These are phyloP conservation scores for Monosporascus ibericus DNA, from an alignment of 2,329 filamentous ascomycete genomes.

Conservation along the genomic window DNA sequence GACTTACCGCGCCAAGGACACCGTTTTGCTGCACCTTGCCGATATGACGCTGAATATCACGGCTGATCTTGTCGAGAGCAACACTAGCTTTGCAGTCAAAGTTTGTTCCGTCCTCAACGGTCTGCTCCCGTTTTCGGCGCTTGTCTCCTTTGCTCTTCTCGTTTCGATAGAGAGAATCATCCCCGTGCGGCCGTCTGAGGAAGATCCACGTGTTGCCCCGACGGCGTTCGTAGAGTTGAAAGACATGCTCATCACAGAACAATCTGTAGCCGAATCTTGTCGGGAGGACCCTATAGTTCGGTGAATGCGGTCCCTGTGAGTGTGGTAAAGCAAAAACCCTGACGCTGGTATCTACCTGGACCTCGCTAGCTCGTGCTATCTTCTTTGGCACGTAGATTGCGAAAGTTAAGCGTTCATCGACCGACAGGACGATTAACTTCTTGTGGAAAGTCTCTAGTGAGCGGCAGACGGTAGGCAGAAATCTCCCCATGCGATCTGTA, in stretches of 20 bases:
- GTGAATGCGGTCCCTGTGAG: constrained; percentile 26
- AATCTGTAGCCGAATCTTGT: constrained; percentile 32
- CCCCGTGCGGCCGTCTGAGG: constrained; percentile 21
- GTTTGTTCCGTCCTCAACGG: not conserved
- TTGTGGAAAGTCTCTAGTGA: constrained; percentile 30
- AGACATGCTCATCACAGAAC: constrained; percentile 28
- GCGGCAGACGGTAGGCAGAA: constrained; percentile 24
- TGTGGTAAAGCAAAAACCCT: constrained; percentile 33
- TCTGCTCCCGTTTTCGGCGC: constrained; percentile 5
- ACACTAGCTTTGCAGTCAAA: constrained; percentile 22
- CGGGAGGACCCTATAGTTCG: constrained; percentile 26
- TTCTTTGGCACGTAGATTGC: constrained; percentile 33
- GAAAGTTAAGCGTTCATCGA: constrained; percentile 31
- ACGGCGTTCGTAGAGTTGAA: constrained; percentile 32
- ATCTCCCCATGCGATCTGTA: constrained; percentile 28
- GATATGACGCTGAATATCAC: constrained; percentile 28
- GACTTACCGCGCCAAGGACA: constrained; percentile 30
- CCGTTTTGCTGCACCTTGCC: constrained; percentile 30
- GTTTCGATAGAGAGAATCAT: constrained; percentile 25
- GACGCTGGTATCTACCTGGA: constrained; percentile 26
- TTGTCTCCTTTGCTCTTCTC: constrained; percentile 24
- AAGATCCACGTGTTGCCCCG: constrained; percentile 32
- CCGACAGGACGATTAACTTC: constrained; percentile 31
- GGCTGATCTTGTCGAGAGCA: constrained; percentile 32
- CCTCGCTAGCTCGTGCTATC: constrained; percentile 26